phyloP scores from a whole-genome alignment of 2,329 filamentous ascomycete genomes.

The Fusarium clavum region DNA sequence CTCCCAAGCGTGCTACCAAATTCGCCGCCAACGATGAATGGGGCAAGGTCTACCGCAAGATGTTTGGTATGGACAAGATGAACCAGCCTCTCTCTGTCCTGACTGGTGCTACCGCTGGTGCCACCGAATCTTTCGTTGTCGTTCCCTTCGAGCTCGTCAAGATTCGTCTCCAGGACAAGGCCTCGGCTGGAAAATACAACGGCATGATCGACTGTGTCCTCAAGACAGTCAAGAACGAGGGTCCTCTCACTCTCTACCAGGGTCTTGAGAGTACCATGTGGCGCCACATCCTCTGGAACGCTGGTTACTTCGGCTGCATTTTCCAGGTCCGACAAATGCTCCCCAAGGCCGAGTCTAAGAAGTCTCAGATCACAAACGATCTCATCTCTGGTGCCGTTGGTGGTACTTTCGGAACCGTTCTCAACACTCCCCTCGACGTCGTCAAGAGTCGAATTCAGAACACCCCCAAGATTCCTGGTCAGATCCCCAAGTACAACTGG shows the following conservation, averaged over 20 bases:
- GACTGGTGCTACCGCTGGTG: conserved; percentile 93
- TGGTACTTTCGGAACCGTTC: conserved; percentile 86
- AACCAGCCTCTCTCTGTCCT: conserved; percentile 91
- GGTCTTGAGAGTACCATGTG: conserved; percentile 96
- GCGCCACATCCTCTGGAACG: conserved; percentile 92
- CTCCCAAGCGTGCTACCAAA: conserved; percentile 92
- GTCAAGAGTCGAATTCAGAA: conserved; percentile 99
- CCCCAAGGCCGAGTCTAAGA: conserved; percentile 84
- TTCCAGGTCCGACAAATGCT: conserved; percentile 92
- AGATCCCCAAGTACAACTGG: conserved; percentile 97
- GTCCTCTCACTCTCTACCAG: conserved; percentile 90
- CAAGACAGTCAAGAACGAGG: conserved; percentile 87
- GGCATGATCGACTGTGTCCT: conserved; percentile 83
- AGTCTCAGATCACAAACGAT: conserved; percentile 85
- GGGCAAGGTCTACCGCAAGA: conserved; percentile 91
- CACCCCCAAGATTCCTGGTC: conserved; percentile 83
- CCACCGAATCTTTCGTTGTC: conserved; percentile 95
- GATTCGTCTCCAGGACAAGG: conserved; percentile 96
- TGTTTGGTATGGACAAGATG: conserved; percentile 88
- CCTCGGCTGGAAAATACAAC: conserved; percentile 87
- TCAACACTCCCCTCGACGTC: conserved; percentile 97
- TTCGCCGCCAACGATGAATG: conserved; percentile 99
- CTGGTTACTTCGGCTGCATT: conserved; percentile 97
- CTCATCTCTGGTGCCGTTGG: conserved; percentile 87
- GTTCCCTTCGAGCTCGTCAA: conserved; percentile 99